These are phyloP conservation scores for Xylaria sp. DNA, from an alignment of 2,329 filamentous ascomycete genomes.

Conservation along the genomic window DNA sequence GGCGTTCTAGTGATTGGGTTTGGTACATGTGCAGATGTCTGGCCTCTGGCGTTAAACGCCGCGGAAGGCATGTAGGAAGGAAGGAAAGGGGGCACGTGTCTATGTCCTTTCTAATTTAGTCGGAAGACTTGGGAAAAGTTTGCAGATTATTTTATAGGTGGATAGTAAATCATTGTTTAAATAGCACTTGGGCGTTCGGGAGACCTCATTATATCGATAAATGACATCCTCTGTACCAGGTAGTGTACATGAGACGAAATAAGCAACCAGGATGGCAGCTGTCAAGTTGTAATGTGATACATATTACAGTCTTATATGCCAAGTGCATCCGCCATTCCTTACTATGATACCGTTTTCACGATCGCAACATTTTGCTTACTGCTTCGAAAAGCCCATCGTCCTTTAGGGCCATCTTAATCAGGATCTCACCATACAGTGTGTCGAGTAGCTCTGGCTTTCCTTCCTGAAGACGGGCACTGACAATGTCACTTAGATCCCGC, in stretches of 20 bases:
- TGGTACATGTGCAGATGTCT: background rate
- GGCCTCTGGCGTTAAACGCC: slow-evolving; percentile 19
- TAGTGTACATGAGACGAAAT: background rate
- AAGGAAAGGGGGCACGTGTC: background rate
- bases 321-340: background rate
- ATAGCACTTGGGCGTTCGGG: background rate
- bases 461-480: slow-evolving; percentile 25
- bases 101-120: background rate
- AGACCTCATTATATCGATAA: background rate
- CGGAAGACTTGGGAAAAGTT: slow-evolving; percentile 12
- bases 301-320: background rate
- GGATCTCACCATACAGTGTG: slow-evolving; percentile 19
- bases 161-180: background rate
- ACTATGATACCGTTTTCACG: background rate
- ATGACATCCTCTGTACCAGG: background rate
- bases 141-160: background rate
- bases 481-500: slow-evolving; percentile 27
- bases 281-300: background rate
- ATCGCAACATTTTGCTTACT: slow-evolving; percentile 11
- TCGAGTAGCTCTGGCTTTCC: slow-evolving; percentile 18
- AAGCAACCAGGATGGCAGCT: background rate
- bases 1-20: background rate
- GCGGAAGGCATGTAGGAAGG: background rate
- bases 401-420: slow-evolving; percentile 29
- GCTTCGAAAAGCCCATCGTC: slow-evolving; percentile 17